Percentiles rank a stretch among this genome's conserved stretches.
Conservation (phyloP, 2,329 filamentous ascomycete species). For the Neoscytalidium dimidiatum region DNA sequence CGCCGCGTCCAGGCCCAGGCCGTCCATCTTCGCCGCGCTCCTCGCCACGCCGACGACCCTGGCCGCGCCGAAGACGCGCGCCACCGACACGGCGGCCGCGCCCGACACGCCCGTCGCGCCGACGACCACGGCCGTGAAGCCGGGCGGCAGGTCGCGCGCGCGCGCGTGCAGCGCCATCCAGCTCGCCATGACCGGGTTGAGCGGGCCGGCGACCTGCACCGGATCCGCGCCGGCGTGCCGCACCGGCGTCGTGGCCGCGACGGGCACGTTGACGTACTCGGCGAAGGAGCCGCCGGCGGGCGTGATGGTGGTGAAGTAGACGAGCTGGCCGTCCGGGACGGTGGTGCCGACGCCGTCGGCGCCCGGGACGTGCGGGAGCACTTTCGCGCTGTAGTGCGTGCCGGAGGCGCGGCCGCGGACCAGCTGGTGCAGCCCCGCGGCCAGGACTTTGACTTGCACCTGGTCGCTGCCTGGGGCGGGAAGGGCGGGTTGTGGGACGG, state of each 20-base stretch:
- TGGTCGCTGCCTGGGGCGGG: slow-evolving; percentile 40
- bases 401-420: slow-evolving; percentile 57
- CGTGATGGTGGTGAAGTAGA: slow-evolving; percentile 52
- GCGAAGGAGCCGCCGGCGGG: slow-evolving; percentile 46
- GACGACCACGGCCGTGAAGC: slow-evolving; percentile 54
- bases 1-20: slow-evolving; percentile 48
- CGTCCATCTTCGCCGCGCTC: slow-evolving; percentile 45
- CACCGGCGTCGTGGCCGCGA: slow-evolving; percentile 42
- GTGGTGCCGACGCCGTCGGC: slow-evolving; percentile 55
- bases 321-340: slow-evolving; percentile 44
- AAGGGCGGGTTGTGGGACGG: slow-evolving; percentile 29
- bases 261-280: slow-evolving; percentile 53
- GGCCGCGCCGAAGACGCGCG: slow-evolving; percentile 51
- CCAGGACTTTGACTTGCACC: slow-evolving; percentile 55
- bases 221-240: slow-evolving; percentile 48
- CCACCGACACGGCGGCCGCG: slow-evolving; percentile 51
- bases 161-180: slow-evolving; percentile 60
- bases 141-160: slow-evolving; percentile 39
- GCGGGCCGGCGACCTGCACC: slow-evolving; percentile 53
- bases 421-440: slow-evolving; percentile 55
- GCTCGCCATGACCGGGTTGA: slow-evolving; percentile 58
- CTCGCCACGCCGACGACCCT: slow-evolving; percentile 56
- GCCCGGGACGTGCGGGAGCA: slow-evolving; percentile 55
- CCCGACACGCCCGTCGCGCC: slow-evolving; percentile 58
- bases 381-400: slow-evolving; percentile 54